Percentiles rank a stretch among this genome's conserved stretches.
These are phyloP conservation scores for Zelonia costaricensis DNA, from an alignment of 208 protist species.

Conservation along the genomic window DNA sequence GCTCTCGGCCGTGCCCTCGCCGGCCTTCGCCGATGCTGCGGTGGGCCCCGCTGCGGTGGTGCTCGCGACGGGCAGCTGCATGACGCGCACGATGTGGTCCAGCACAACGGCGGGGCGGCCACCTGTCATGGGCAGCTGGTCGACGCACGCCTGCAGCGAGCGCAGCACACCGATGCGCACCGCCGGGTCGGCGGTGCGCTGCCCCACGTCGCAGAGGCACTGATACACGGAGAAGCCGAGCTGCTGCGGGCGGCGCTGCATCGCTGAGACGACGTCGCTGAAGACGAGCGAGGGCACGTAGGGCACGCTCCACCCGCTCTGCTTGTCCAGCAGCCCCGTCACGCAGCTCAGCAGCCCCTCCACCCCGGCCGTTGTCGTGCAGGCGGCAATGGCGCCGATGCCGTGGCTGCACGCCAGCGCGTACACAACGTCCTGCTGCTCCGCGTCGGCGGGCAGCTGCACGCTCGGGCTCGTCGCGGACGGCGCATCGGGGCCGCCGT, in stretches of 20 bases:
- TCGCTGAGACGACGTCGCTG: conserved; percentile 41
- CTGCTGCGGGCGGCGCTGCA: conserved; percentile 64
- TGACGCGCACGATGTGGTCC: conserved; percentile 27
- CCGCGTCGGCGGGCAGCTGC: conserved; percentile 32
- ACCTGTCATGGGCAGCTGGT: conserved; percentile 57
- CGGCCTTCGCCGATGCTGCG: not conserved
- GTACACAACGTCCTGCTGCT: conserved; percentile 36
- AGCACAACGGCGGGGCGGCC: conserved; percentile 49
- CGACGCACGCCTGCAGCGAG: conserved; percentile 49
- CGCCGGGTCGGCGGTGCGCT: conserved; percentile 21
- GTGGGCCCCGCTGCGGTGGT: no score
- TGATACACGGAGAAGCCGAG: conserved; percentile 67
- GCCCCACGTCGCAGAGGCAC: conserved; percentile 42
- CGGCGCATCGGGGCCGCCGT: conserved; percentile 12
- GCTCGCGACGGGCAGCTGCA: conserved; percentile 17
- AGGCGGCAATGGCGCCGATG: conserved; percentile 55
- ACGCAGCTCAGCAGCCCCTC: conserved; percentile 46
- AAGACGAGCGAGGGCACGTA: conserved; percentile 56
- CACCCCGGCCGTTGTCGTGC: conserved; percentile 55
- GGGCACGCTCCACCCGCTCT: conserved; percentile 50
- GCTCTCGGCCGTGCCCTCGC: conserved; percentile 2
- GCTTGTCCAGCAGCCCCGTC: conserved; percentile 44
- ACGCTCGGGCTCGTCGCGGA: conserved; percentile 22
- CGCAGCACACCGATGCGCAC: conserved; percentile 54
- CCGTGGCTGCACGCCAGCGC: conserved; percentile 48